Conservation (phyloP, 352 stramenopile genomes). For the Globisporangium ultimum region DNA sequence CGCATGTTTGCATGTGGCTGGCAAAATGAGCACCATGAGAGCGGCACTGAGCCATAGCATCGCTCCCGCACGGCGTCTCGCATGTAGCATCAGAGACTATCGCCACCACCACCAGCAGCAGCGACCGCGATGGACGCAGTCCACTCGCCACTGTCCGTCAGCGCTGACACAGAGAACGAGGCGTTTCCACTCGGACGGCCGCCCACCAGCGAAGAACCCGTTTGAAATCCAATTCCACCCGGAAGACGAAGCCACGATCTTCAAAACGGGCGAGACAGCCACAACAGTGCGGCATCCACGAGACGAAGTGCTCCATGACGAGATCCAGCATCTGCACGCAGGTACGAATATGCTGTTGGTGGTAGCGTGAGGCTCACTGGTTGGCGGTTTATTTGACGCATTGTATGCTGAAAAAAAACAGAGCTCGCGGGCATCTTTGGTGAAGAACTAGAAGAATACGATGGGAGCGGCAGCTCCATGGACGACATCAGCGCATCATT, state of each 20-base stretch:
- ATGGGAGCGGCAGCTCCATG: slow-evolving; percentile 11
- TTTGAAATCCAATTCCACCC: slow-evolving; percentile 55
- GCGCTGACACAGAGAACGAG: background rate
- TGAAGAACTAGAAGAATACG: slow-evolving; percentile 36
- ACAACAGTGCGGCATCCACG: background rate
- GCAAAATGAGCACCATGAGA: background rate
- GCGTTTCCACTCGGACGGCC: background rate
- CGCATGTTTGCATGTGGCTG: background rate
- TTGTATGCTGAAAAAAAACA: slow-evolving; percentile 8
- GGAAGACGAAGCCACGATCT: slow-evolving; percentile 10
- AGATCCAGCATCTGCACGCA: slow-evolving; percentile 43
- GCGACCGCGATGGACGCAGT: background rate
- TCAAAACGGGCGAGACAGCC: background rate
- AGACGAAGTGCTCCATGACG: slow-evolving; percentile 17
- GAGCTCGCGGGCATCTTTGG: slow-evolving; percentile 53
- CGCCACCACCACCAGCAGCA: too few species aligned
- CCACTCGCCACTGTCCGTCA: background rate
- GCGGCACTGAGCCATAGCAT: background rate
- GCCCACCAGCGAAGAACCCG: slow-evolving; percentile 20
- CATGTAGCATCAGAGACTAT: background rate
- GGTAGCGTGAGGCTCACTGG: background rate
- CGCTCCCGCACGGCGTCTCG: background rate
- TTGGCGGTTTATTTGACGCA: background rate
- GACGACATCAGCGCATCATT: background rate
- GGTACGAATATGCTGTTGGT: slow-evolving; percentile 19